Evolutionary conservation across 208 protist genomes (phyloP), one percentile per base, ranked within the genome.

Genomic region (Angomonas ambiguus): DNA sequence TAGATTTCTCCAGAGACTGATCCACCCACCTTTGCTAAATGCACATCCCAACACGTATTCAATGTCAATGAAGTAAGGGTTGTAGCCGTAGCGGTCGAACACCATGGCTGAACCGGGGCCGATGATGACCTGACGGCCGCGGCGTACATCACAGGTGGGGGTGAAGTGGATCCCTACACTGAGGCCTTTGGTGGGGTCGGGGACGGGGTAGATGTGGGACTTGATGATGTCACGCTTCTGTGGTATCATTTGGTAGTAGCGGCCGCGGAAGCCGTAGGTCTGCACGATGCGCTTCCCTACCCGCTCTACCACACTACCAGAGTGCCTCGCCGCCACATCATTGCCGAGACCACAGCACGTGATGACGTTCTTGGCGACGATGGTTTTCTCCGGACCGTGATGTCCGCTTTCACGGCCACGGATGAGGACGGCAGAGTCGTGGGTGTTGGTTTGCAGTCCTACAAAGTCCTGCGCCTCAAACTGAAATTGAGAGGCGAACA

Each of bases 81-180:
- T 85, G 80, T 97, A 96, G 24, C 94, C 94, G 48, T 90, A 87
- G 53, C 75, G 88, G 67, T 82, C 83, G 30, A 83, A 82, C 42
- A 65, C 84, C 16, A 91, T 57, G 35, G 85, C 83, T 51, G 82
- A 90, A 57, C 87, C 88, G 55, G 88, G 88, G 20, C 91, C 91
- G 20, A 93, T 69, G 51, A 97, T 96, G 16, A 94, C 58, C 69
- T 92, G 74, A 32, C 77, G 72, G 1, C 87, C 87, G 31, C 88
- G 83, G 22, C 76, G 78, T 51, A 82, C 77, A 60, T 95, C 79
- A 28, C 87, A 79, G 3, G 87, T 95, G 30, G 82, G 90, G 8
- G 90, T 93, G 66, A 95, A 91, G 71, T 95, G 90, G 6, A 95
- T 74, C 32, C 90, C 87, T 0, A 93, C 87, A 63, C 74, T 87